Evolutionary conservation across 139 green algal species (phyloP), one percentile per base, ranked within the genome.

Genomic region (Spirogloea muscicola): DNA sequence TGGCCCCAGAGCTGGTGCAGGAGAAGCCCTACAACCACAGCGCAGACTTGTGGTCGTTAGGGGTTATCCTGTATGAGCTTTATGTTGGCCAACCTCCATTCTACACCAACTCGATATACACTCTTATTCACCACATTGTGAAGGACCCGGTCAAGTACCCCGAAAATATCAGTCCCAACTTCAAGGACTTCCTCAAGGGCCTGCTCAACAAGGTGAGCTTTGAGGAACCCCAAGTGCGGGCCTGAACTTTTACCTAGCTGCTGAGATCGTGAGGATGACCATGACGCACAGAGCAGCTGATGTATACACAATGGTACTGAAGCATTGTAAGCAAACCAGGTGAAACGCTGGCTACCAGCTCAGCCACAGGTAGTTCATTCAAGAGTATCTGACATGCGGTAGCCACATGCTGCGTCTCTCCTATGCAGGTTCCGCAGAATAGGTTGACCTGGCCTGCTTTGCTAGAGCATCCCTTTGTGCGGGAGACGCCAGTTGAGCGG

Each of bases 51-150:
- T 99, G 95, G 95, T 96, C 88, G 0, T 79, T 99, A 60, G 95
- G 95, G 6, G 88, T 99, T 21, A 99, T 99, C 64, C 82, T 99
- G 65, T 99, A 96, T 60, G 94, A 99, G 93, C 89, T 99, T 36
- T 96, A 87, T 71, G 87, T 93, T 37, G 95, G 94, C 0, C 86
- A 97, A 84, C 94, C 94, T 27, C 94, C 94, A 58, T 99, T 99
- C 79, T 98, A 96, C 85, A 98, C 94, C 72, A 98, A 96, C 84
- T 94, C 86, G 68, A 97, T 99, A 61, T 97, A 96, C 84, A 88
- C 86, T 16, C 87, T 98, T 25, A 92, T 98, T 43, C 86, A 94
- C 49, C 87, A 94, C 71, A 97, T 98, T 48, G 91, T 98, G 6
- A 87, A 78, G 66, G 91, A 98, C 72, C 88, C 89, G 0, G 89